These are phyloP conservation scores for Ogataea ramenticola DNA, from an alignment of 805 yeast genomes.

Conservation along the genomic window DNA sequence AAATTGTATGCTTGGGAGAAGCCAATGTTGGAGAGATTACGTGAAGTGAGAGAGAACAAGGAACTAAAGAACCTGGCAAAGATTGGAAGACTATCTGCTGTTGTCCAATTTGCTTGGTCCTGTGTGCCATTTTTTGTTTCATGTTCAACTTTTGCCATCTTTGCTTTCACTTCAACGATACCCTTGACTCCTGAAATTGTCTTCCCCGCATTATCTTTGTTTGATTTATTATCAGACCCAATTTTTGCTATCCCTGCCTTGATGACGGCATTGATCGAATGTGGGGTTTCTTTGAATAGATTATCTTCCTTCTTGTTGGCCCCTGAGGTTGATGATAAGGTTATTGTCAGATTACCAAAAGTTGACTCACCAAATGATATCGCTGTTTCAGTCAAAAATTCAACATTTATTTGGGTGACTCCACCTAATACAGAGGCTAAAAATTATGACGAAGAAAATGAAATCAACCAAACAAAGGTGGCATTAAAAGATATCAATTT, in stretches of 20 bases:
- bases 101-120: constrained; percentile 50
- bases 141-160: constrained; percentile 51
- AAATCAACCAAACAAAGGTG: constrained; percentile 24
- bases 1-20: constrained; percentile 67
- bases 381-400: constrained; percentile 37
- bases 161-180: constrained; percentile 33
- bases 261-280: constrained; percentile 51
- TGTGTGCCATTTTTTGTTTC: constrained; percentile 61
- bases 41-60: constrained; percentile 47
- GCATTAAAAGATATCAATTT: constrained; percentile 46
- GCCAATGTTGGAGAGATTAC: constrained; percentile 48
- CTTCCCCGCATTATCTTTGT: constrained; percentile 59
- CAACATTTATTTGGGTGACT: constrained; percentile 45
- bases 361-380: constrained; percentile 20
- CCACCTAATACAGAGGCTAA: constrained; percentile 10
- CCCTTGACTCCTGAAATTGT: constrained; percentile 64
- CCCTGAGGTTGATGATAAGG: constrained; percentile 31
- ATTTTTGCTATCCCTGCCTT: constrained; percentile 51
- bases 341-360: constrained; percentile 20
- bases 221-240: constrained; percentile 52
- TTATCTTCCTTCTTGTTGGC: constrained; percentile 40
- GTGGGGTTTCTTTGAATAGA: constrained; percentile 51
- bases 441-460: constrained; percentile 34
- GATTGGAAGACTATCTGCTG: constrained; percentile 41
- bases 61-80: constrained; percentile 45